phyloP scores from a whole-genome alignment of 2,329 filamentous ascomycete species.

The Fonsecaea monophora region DNA sequence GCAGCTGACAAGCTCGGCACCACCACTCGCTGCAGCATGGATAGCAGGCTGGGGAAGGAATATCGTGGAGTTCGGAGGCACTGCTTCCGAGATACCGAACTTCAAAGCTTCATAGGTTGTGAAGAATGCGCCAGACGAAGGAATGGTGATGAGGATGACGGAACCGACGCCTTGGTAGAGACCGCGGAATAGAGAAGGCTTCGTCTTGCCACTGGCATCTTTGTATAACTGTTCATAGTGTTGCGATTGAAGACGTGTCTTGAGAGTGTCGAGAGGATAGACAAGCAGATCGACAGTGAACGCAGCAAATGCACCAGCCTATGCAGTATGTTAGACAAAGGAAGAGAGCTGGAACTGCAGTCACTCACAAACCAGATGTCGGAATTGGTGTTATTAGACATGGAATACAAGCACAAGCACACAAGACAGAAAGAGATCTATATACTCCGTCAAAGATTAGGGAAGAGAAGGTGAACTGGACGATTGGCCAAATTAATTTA shows the following conservation, averaged over 20 bases:
- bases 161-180: slow-evolving; percentile 88
- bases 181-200: slow-evolving; percentile 69
- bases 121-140: slow-evolving; percentile 88
- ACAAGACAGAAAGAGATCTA: slow-evolving; percentile 10
- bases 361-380: slow-evolving; percentile 64
- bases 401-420: slow-evolving; percentile 32
- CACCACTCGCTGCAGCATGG: slow-evolving; percentile 74
- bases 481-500: not conserved
- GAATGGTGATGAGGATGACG: slow-evolving; percentile 83
- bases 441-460: slow-evolving; percentile 17
- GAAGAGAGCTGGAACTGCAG: not conserved
- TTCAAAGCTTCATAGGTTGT: slow-evolving; percentile 86
- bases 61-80: slow-evolving; percentile 51
- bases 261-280: slow-evolving; percentile 88
- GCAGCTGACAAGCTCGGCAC: slow-evolving; percentile 84
- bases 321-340: slow-evolving; percentile 2
- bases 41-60: slow-evolving; percentile 71
- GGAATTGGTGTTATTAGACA: slow-evolving; percentile 60
- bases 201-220: slow-evolving; percentile 42
- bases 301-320: slow-evolving; percentile 85
- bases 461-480: not conserved
- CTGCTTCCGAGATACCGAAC: slow-evolving; percentile 61
- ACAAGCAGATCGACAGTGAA: slow-evolving; percentile 85
- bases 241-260: slow-evolving; percentile 81
- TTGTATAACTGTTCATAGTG: slow-evolving; percentile 73